Percentiles rank a stretch among this genome's conserved stretches.
These are phyloP conservation scores for Neurospora sp. DNA, from an alignment of 495 filamentous ascomycete species.

Conservation along the genomic window DNA sequence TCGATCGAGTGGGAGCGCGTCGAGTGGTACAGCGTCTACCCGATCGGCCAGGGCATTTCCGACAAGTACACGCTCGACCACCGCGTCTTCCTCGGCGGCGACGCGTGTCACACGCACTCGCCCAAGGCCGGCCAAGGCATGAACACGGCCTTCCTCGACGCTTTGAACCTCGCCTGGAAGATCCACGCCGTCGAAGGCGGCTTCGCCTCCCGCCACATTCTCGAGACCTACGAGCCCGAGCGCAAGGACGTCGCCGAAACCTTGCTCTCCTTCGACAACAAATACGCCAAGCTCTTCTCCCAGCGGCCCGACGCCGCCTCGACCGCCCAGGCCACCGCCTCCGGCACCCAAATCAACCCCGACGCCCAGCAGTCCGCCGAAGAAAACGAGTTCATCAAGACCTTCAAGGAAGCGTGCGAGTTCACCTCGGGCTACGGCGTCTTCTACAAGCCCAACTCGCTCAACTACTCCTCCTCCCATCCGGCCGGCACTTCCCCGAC, in stretches of 20 bases:
- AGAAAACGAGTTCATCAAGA: slow-evolving; percentile 61
- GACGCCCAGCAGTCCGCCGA: slow-evolving; percentile 18
- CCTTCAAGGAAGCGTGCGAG: slow-evolving; percentile 61
- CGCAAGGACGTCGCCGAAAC: slow-evolving; percentile 60
- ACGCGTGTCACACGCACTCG: slow-evolving; percentile 72
- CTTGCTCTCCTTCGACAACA: slow-evolving; percentile 63
- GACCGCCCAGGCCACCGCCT: slow-evolving; percentile 35
- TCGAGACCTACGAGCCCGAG: slow-evolving; percentile 66
- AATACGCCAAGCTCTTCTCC: slow-evolving; percentile 59
- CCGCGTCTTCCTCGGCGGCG: slow-evolving; percentile 68
- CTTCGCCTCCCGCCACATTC: slow-evolving; percentile 43
- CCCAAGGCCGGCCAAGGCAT: slow-evolving; percentile 81
- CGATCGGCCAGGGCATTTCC: slow-evolving; percentile 66
- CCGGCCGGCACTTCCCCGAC: slow-evolving; percentile 46
- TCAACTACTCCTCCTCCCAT: slow-evolving; percentile 59
- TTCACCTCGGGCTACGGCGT: slow-evolving; percentile 66
- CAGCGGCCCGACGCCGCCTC: slow-evolving; percentile 44
- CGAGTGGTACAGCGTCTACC: slow-evolving; percentile 61
- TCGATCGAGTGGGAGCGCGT: slow-evolving; percentile 58
- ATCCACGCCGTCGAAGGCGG: slow-evolving; percentile 60
- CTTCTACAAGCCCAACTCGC: slow-evolving; percentile 49
- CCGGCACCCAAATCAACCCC: slow-evolving; percentile 16
- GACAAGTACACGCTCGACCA: slow-evolving; percentile 55
- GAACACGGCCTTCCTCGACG: slow-evolving; percentile 78
- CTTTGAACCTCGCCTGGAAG: slow-evolving; percentile 79